phyloP scores from a whole-genome alignment of 2,329 filamentous ascomycete species.

The Talaromyces sp. region DNA sequence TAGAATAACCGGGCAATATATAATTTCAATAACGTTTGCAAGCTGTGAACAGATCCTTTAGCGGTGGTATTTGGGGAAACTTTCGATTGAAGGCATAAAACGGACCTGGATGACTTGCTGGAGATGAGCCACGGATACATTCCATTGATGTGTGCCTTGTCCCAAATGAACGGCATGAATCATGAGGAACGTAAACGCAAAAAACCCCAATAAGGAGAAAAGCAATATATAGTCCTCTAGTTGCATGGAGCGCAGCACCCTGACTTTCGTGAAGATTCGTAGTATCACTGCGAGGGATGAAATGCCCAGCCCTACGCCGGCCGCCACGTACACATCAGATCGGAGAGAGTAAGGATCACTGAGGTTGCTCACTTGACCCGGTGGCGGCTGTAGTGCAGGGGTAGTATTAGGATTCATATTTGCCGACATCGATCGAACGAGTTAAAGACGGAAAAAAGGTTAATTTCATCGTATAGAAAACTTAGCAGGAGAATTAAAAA shows the following conservation, averaged over 20 bases:
- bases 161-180: conserved; percentile 3
- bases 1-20: conserved; percentile 10
- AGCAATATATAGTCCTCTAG: conserved; percentile 6
- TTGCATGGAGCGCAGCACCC: conserved; percentile 2
- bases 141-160: conserved; percentile 12
- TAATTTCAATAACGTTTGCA: conserved; percentile 12
- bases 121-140: conserved; percentile 8
- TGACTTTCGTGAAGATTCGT: conserved; percentile 6
- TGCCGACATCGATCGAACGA: not conserved
- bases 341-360: not conserved
- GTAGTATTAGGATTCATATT: not conserved
- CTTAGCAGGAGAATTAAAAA: not conserved
- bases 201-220: conserved; percentile 3
- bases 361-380: conserved; percentile 8
- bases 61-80: not conserved
- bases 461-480: not conserved
- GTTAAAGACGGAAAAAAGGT: not conserved
- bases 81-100: not conserved
- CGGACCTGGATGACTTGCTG: conserved; percentile 3
- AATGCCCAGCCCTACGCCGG: not conserved
- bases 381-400: not conserved
- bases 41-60: not conserved
- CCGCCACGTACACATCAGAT: conserved; percentile 8
- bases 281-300: conserved; percentile 6
- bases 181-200: conserved; percentile 5